Percentiles rank a stretch among this genome's conserved stretches.
phyloP scores from a whole-genome alignment of 192 early-diverging fungal genomes.

The Lobosporangium transversale region DNA sequence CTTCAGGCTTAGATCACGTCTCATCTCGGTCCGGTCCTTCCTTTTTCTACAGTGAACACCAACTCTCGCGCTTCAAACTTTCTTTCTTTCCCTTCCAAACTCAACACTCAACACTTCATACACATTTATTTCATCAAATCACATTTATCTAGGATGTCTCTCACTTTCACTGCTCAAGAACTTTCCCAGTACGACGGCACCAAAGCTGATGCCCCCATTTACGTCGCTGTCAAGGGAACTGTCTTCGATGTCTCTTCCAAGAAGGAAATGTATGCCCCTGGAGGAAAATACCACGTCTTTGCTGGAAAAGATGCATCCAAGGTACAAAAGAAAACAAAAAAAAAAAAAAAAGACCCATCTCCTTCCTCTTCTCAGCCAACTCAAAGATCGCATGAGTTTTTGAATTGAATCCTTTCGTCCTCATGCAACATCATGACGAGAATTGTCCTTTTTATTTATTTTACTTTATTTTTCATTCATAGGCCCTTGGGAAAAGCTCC shows the following conservation, averaged over 20 bases:
- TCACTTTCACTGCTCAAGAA: slow-evolving; percentile 20
- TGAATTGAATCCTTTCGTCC: too few species aligned
- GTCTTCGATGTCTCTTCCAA: slow-evolving; percentile 80
- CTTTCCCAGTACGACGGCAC: slow-evolving; percentile 65
- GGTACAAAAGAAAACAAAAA: slow-evolving; percentile 42
- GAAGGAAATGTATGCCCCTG: slow-evolving; percentile 71
- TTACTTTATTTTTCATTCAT: not conserved
- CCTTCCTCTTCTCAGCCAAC: too few species aligned
- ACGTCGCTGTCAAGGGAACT: slow-evolving; percentile 84
- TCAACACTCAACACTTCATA: too few species aligned
- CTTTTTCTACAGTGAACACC: too few species aligned
- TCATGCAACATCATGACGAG: not conserved
- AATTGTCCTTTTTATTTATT: not conserved
- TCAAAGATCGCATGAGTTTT: too few species aligned
- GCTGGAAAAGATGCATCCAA: slow-evolving; percentile 87
- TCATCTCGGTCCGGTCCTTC: not conserved
- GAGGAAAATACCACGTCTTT: slow-evolving; percentile 75
- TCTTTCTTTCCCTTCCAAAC: not conserved
- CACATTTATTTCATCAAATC: too few species aligned
- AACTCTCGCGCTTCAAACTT: too few species aligned
- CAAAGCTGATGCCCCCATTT: slow-evolving; percentile 68
- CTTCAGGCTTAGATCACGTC: not conserved
- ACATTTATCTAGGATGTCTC: not conserved
- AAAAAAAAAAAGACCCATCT: not conserved
- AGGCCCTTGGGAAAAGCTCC: slow-evolving; percentile 75